Percentiles rank a stretch among this genome's conserved stretches.
These are phyloP conservation scores for Cyanidiococcus yangmingshanensis DNA, from an alignment of 23 red algal species.

Conservation along the genomic window DNA sequence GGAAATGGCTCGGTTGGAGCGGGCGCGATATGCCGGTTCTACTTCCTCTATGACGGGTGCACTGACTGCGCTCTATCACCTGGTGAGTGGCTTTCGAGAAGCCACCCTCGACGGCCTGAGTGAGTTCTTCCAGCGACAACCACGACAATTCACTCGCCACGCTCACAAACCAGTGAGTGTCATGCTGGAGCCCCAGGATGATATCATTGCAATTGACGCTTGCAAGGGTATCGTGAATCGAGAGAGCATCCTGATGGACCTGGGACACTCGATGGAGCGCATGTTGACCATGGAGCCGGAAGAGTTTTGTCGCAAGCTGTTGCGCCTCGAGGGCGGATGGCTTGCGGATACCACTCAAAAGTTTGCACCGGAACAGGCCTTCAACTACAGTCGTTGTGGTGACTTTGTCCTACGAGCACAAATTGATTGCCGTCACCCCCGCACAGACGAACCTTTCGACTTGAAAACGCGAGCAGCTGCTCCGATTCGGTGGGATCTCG, in stretches of 20 bases:
- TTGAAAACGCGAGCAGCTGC: constrained; percentile 78
- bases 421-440: constrained; percentile 56
- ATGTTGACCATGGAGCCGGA: constrained; percentile 50
- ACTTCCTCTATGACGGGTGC: constrained; percentile 69
- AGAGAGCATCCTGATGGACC: constrained; percentile 41
- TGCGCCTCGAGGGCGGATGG: background rate
- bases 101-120: constrained; percentile 47
- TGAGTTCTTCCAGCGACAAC: constrained; percentile 30
- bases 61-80: constrained; percentile 53
- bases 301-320: constrained; percentile 33
- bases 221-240: constrained; percentile 22
- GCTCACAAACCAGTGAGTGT: constrained; percentile 48
- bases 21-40: constrained; percentile 31
- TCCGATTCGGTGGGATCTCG: constrained; percentile 59
- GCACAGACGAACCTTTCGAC: constrained; percentile 74
- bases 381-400: constrained; percentile 56
- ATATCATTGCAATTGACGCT: constrained; percentile 31
- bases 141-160: constrained; percentile 43
- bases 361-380: constrained; percentile 20
- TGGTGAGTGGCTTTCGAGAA: constrained; percentile 52
- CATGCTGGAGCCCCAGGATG: constrained; percentile 20
- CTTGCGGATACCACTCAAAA: background rate
- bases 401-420: constrained; percentile 79
- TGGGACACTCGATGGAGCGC: constrained; percentile 67
- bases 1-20: constrained; percentile 21